Base-by-base conservation (phyloP, 495 filamentous ascomycete genomes). In the Penicillium samsonianum region DNA sequence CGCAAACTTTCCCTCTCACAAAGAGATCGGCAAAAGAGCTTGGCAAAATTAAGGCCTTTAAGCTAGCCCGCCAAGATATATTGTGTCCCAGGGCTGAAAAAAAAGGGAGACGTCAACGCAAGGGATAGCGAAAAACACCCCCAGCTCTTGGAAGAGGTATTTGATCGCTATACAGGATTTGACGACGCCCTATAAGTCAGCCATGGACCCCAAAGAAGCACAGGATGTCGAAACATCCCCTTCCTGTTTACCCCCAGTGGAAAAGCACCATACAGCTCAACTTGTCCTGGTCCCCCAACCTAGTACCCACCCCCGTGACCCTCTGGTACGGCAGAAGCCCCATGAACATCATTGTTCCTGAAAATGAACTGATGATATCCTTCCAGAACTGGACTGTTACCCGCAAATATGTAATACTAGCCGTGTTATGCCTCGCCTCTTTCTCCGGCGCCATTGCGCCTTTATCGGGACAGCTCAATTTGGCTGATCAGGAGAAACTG, bases 201-300 rank as follows among this genome's bases (percentile, higher is more conserved):
- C 16, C n/a, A 57, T 51, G 46, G 53, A 46, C 14, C 14, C 38
- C 9, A 48, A 42, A 42, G 46, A 31, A 43, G 16, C 16, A 33
- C n/a, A 30, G 22, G 16, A 51, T 50, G 38, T 49, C 16, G 20
- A 46, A 51, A 46, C 28, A 48, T 48, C 16, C 53, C 77, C 1
- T 80, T 77, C 60, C 52, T 67, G 1, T 37, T 25, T 20, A 35
- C 1, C 31, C 6, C 14, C n/a, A 17, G n/a, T n/a, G 16, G 28
- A 61, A 10, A 55, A 58, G 16, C 47, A 61, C n/a, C 49, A 35
- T 7, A 38, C 19, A 38, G 4, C 38, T 11, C 64, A 69, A 5
- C 37, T 82, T 37, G 72, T 81, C 14, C 65, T 81, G 19, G 69
- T 81, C 41, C 80, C 80, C 5, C 72, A 75, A 52, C 79, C 80